These are phyloP conservation scores for Macrophomina pseudophaseolina DNA, from an alignment of 2,329 filamentous ascomycete species.

Conservation along the genomic window DNA sequence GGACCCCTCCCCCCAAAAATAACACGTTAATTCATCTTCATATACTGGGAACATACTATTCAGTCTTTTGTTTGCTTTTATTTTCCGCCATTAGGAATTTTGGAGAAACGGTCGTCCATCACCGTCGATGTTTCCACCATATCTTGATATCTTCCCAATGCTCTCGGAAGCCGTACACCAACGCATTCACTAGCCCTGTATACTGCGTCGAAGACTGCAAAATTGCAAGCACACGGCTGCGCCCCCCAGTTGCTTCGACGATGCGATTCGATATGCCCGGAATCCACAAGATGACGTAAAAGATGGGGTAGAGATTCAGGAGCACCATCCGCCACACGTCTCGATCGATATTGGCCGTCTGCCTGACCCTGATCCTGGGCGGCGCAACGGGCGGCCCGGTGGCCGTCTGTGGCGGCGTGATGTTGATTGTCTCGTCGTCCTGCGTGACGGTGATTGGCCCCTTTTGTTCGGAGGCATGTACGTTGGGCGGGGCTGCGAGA, in stretches of 20 bases:
- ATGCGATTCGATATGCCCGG: conserved; percentile 38
- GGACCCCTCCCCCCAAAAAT: too few relatives aligned
- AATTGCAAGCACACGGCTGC: conserved; percentile 26
- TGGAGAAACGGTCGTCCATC: background rate
- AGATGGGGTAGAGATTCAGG: conserved; percentile 40
- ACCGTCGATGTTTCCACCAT: background rate
- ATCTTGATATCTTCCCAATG: conserved; percentile 14
- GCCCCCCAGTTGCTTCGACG: conserved; percentile 31
- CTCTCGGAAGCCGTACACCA: conserved; percentile 32
- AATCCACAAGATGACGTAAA: conserved; percentile 42
- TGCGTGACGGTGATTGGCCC: background rate
- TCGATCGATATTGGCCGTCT: conserved; percentile 26
- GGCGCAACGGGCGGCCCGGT: background rate
- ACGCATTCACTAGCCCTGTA: conserved; percentile 33
- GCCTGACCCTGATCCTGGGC: conserved; percentile 13
- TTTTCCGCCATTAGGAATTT: too few relatives aligned
- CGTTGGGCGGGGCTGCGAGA: background rate
- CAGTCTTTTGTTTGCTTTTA: too few relatives aligned
- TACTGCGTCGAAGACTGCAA: conserved; percentile 34
- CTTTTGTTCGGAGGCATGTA: background rate
- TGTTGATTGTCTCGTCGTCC: background rate
- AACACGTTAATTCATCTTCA: too few relatives aligned
- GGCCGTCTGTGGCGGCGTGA: background rate
- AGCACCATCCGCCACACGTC: conserved; percentile 38
- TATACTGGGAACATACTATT: too few relatives aligned